Evolutionary conservation across 2,329 filamentous ascomycete species (phyloP), one percentile per base, ranked within the genome.

Genomic region (Cucurbitaria berberidis): DNA sequence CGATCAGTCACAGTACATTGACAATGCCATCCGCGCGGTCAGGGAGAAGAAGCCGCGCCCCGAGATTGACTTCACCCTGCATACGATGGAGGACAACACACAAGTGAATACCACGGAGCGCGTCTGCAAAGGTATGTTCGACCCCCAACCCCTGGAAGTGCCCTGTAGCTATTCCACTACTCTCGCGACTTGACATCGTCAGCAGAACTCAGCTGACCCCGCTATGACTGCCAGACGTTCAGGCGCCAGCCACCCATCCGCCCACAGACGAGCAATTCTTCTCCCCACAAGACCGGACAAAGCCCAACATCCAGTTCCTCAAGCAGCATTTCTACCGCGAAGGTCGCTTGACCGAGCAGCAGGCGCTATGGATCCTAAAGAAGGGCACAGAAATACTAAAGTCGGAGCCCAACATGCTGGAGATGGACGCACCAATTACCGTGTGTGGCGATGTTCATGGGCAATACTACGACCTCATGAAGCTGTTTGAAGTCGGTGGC

Each of bases 401-500:
- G 72, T 83, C 88, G 58, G 95, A 99, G 80, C 93, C 95, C 62
- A 99, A 98, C 77, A 82, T 99, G 62, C 84, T 99, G 64, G 95
- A 99, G 82, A 99, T 99, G 95, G 95, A 99, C 77, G 95, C 95
- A 35, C 95, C 95, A 57, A 99, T 99, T 73, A 99, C 95, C 9
- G 95, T 99, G 45, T 99, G 95, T 71, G 95, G 95, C 74, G 95
- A 99, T 72, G 93, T 99, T 48, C 95, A 99, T 77, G 95, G 95
- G 64, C 95, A 99, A 80, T 99, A 98, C 81, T 99, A 96, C 77
- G 95, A 99, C 77, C 80, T 99, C 73, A 99, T 99, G 95, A 99
- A 99, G 82, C 84, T 99, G 29, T 99, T 99, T 71, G 95, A 99
- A 78, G 95, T 99, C 45, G 95, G 95, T 63, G 95, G 95, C 61